Conservation (phyloP, 2,329 filamentous ascomycete genomes). For the Metarhizium humberi region DNA sequence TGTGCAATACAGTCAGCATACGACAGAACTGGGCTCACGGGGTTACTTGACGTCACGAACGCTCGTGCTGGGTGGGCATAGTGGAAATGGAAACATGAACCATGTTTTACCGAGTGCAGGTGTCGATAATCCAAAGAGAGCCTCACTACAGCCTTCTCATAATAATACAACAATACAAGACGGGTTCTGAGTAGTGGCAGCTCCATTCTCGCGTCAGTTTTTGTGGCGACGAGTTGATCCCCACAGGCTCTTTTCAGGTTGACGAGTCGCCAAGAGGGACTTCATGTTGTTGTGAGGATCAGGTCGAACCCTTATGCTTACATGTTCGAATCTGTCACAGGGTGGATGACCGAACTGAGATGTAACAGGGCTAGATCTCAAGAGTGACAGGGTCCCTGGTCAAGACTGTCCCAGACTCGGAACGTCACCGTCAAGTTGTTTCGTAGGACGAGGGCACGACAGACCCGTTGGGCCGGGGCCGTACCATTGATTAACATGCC, state of each 20-base stretch:
- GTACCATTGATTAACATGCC: constrained; percentile 1
- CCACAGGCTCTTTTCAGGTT: not conserved
- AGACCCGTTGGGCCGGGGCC: constrained; percentile 2
- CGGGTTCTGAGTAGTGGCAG: not conserved
- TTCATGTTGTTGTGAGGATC: constrained; percentile 7
- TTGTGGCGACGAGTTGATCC: not conserved
- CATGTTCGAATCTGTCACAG: constrained; percentile 12
- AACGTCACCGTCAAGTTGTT: constrained; percentile 12
- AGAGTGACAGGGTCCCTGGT: constrained; percentile 9
- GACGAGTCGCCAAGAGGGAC: not conserved
- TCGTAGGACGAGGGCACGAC: constrained; percentile 9
- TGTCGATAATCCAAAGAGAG: not conserved
- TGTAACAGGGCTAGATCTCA: constrained; percentile 21
- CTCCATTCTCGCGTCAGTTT: not conserved
- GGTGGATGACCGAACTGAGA: constrained; percentile 8
- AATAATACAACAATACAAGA: too few species aligned
- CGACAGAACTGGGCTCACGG: not conserved
- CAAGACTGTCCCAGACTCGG: constrained; percentile 9
- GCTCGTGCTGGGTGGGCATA: not conserved
- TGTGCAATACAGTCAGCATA: not conserved
- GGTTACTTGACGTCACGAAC: not conserved
- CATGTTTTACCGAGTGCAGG: too few species aligned
- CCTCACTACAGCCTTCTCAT: not conserved
- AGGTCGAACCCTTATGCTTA: constrained; percentile 14
- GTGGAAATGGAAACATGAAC: too few species aligned